phyloP scores from a whole-genome alignment of 441 rosid species.

The Euphorbia schlechtendalii region DNA sequence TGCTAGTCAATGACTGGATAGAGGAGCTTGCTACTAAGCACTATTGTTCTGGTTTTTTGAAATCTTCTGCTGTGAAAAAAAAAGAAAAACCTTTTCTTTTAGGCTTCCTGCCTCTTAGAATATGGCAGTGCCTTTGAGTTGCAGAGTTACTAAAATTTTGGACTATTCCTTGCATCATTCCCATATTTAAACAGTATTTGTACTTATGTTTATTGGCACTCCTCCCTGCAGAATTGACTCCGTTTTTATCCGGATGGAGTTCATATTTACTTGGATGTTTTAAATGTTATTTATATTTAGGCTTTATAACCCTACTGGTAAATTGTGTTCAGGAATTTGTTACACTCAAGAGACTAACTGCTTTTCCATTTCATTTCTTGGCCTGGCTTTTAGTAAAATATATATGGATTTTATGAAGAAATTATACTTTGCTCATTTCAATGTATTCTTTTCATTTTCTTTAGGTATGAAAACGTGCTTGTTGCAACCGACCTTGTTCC shows the following conservation, averaged over 20 bases:
- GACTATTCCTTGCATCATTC: neutral
- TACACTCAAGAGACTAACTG: neutral
- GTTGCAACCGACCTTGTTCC: slow-evolving; percentile 86
- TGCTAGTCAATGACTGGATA: neutral
- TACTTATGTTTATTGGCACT: neutral
- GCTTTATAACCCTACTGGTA: neutral
- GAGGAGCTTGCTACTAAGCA: neutral
- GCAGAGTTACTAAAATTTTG: neutral
- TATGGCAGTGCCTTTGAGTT: neutral
- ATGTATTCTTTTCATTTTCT: slow-evolving; percentile 32
- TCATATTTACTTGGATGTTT: neutral
- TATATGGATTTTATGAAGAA: neutral
- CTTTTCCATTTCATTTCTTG: neutral
- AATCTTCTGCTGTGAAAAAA: neutral
- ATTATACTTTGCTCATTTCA: slow-evolving; percentile 7
- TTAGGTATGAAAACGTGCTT: slow-evolving; percentile 88
- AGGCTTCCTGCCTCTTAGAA: neutral
- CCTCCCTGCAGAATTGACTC: neutral
- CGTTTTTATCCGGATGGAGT: neutral
- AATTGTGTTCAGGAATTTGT: neutral
- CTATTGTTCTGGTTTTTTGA: neutral
- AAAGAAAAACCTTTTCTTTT: neutral
- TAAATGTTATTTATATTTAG: neutral
- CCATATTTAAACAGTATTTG: too few relatives aligned
- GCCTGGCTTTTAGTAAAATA: neutral